phyloP scores from a whole-genome alignment of 805 yeast species.

The Yamadazyma endophytica region DNA sequence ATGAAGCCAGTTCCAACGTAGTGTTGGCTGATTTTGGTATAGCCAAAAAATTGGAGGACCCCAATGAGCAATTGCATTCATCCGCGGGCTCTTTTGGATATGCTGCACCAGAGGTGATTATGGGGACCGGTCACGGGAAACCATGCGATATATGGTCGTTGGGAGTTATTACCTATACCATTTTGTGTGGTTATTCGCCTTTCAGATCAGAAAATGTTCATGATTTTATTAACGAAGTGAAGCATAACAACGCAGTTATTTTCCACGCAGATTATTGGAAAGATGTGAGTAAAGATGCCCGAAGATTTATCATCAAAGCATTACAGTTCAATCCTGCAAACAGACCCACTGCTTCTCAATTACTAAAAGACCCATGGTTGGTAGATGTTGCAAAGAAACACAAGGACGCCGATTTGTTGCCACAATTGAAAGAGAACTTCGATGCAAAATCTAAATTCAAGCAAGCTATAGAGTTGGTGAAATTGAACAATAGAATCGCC shows the following conservation, averaged over 20 bases:
- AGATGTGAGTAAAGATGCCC: constrained; percentile 74
- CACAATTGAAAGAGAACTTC: constrained; percentile 74
- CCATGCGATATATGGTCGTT: constrained; percentile 96
- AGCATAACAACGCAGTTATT: constrained; percentile 66
- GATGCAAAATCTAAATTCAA: constrained; percentile 80
- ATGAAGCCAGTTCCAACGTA: constrained; percentile 54
- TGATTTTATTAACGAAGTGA: constrained; percentile 78
- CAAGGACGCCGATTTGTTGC: constrained; percentile 66
- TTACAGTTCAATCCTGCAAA: constrained; percentile 62
- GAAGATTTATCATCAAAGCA: constrained; percentile 68
- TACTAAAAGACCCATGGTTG: constrained; percentile 72
- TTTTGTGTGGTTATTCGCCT: constrained; percentile 90
- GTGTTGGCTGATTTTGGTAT: constrained; percentile 96
- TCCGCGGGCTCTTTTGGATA: constrained; percentile 94
- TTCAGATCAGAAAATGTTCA: constrained; percentile 78
- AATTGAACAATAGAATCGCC: constrained; percentile 72
- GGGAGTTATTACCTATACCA: constrained; percentile 88
- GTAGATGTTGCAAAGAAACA: constrained; percentile 45
- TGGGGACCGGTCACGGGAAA: constrained; percentile 83
- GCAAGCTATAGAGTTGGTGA: constrained; percentile 81
- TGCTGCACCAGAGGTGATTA: constrained; percentile 92
- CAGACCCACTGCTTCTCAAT: constrained; percentile 64
- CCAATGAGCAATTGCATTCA: constrained; percentile 58
- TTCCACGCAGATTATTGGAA: constrained; percentile 89
- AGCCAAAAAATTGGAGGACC: constrained; percentile 65